phyloP scores from a whole-genome alignment of 148 eudicot species.

The Heliamphora exappendiculata region DNA sequence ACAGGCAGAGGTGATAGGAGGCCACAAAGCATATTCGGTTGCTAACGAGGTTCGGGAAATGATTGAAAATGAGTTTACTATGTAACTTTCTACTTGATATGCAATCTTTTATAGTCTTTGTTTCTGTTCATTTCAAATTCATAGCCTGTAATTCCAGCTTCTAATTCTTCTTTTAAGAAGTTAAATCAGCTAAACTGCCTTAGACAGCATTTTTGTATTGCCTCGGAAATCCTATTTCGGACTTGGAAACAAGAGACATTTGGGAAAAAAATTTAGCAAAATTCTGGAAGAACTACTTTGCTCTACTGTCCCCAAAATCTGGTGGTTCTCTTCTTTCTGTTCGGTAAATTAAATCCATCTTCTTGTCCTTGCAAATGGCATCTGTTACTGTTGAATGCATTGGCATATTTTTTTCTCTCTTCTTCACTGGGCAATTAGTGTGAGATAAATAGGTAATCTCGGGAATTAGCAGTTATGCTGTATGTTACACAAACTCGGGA shows the following conservation, averaged over 20 bases:
- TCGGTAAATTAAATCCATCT: background rate
- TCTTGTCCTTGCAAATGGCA: too few species aligned
- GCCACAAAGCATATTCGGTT: slow-evolving; percentile 57
- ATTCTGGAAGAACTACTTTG: background rate
- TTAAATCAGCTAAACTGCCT: background rate
- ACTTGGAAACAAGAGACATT: background rate
- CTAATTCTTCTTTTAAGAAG: background rate
- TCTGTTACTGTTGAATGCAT: too few species aligned
- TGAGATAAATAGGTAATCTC: too few species aligned
- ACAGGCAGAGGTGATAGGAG: slow-evolving; percentile 60
- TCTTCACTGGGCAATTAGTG: too few species aligned
- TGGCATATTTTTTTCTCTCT: too few species aligned
- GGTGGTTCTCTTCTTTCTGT: background rate
- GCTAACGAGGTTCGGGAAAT: slow-evolving; percentile 55
- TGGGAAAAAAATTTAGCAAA: background rate
- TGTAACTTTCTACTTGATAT: slow-evolving; percentile 3
- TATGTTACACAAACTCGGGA: too few species aligned
- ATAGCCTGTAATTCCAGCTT: background rate
- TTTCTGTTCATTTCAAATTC: background rate
- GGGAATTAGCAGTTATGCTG: too few species aligned
- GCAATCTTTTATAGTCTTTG: background rate
- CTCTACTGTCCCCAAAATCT: background rate
- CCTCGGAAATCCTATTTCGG: background rate
- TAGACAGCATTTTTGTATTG: background rate
- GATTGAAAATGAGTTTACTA: slow-evolving; percentile 34